Base-by-base conservation (phyloP, 1,284 basidiomycete genomes). In the Tilletiopsis washingtonensis region DNA sequence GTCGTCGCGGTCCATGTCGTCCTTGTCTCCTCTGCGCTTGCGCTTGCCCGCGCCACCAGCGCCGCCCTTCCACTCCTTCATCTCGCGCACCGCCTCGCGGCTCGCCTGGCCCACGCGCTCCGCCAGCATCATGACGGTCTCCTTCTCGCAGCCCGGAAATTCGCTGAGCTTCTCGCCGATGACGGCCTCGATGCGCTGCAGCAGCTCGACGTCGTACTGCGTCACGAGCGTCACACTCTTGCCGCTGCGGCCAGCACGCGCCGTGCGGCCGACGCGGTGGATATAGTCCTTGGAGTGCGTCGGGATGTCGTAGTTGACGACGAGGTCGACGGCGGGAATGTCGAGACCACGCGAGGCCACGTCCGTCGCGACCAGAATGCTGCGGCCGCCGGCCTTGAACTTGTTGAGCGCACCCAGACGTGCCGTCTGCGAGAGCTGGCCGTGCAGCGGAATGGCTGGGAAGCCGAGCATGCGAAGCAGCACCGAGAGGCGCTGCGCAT, bases 201-300 rank as follows among this genome's bases (percentile, higher is more conserved):
- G 77, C 47, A 97, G 80, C 75, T 98, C 94, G 51, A 98, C 91
- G 66, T 99, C 93, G 74, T 98, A 99, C 76, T 99, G 94, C 1
- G 93, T 91, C 11, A 97, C 91, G 20, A 99, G 80, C 11, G 94
- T 96, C 62, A 98, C 87, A 1, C 88, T 85, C 76, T 96, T 96
- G 38, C 94, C 94, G 1, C 88, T 83, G 38, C 94, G 82, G 14
- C 94, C 94, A 0, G 94, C 94, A 73, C 94, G 85, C 2, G 94
- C 94, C 26, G 94, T 98, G 57, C 94, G 83, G 29, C 94, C 94
- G 17, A 99, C 94, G 50, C 94, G 84, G 74, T 99, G 94, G 51
- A 99, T 96, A 74, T 98, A 99, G 75, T 98, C 94, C 77, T 98
- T 98, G 24, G 91, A 97, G 74, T 98, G 89, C 5, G 90, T 89